Conservation (phyloP, 495 filamentous ascomycete genomes). For the Peziza echinospora region DNA sequence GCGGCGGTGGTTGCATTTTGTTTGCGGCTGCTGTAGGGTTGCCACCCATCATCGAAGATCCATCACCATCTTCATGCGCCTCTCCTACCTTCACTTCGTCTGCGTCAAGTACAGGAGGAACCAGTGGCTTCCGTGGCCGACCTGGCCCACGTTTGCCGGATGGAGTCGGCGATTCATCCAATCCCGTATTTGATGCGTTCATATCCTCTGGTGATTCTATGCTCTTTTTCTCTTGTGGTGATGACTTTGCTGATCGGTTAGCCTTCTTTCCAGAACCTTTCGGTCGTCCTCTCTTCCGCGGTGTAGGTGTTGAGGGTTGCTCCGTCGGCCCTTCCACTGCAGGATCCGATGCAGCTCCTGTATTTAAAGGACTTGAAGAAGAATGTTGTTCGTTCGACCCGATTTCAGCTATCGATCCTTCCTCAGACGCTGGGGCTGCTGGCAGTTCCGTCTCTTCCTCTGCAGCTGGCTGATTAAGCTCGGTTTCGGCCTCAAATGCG, state of each 20-base stretch:
- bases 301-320: neutral
- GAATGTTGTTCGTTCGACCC: neutral
- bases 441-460: neutral
- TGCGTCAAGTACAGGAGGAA: neutral
- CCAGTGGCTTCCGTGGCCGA: neutral
- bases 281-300: neutral
- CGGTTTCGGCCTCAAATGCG: neutral
- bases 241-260: neutral
- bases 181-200: neutral
- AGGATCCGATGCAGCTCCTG: neutral
- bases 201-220: neutral
- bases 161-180: neutral
- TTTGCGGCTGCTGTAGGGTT: neutral
- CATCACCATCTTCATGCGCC: neutral
- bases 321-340: neutral
- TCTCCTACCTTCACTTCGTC: neutral
- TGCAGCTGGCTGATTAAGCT: neutral
- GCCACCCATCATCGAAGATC: neutral
- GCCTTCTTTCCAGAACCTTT: neutral
- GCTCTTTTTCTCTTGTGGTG: neutral
- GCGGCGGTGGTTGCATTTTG: too few relatives aligned
- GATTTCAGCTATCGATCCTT: neutral
- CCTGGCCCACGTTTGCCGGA: neutral
- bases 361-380: neutral
- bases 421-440: neutral